These are phyloP conservation scores for Vigna angularis DNA, from an alignment of 306 rosid genomes.

Conservation along the genomic window DNA sequence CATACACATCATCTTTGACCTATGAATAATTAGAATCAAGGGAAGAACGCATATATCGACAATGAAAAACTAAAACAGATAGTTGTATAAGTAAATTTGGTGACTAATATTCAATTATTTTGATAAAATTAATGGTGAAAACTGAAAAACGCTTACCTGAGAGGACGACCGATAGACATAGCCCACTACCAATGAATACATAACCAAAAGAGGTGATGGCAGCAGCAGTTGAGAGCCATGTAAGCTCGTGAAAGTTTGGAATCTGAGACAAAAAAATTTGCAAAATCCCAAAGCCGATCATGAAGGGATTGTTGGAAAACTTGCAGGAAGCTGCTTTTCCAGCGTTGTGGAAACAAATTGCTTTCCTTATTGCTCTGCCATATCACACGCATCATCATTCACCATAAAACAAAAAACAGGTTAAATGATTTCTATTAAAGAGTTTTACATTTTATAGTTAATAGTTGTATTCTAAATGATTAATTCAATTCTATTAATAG, in stretches of 20 bases:
- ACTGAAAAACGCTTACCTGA: slow-evolving; percentile 42
- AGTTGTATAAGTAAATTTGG: background rate
- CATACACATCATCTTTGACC: background rate
- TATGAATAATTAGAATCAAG: background rate
- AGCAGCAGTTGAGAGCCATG: slow-evolving; percentile 66
- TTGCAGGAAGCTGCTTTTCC: slow-evolving; percentile 58
- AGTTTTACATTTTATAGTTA: background rate
- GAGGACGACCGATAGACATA: slow-evolving; percentile 52
- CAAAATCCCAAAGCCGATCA: slow-evolving; percentile 57
- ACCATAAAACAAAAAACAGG: background rate
- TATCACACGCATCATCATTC: background rate
- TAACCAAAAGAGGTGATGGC: slow-evolving; percentile 74
- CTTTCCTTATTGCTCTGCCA: slow-evolving; percentile 60
- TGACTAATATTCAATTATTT: no score
- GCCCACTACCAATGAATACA: slow-evolving; percentile 58
- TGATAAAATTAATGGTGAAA: background rate
- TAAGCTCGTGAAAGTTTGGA: slow-evolving; percentile 60
- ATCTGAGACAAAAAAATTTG: slow-evolving; percentile 68
- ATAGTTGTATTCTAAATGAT: background rate
- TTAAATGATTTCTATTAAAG: background rate
- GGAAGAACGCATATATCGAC: background rate
- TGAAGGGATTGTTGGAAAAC: slow-evolving; percentile 63
- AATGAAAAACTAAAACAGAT: no score
- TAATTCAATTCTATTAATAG: no score
- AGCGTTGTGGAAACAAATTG: slow-evolving; percentile 54